Evolutionary conservation across 768 basidiomycete species (phyloP), one percentile per base, ranked within the genome.

Genomic region (Strobilomyces confusus): DNA sequence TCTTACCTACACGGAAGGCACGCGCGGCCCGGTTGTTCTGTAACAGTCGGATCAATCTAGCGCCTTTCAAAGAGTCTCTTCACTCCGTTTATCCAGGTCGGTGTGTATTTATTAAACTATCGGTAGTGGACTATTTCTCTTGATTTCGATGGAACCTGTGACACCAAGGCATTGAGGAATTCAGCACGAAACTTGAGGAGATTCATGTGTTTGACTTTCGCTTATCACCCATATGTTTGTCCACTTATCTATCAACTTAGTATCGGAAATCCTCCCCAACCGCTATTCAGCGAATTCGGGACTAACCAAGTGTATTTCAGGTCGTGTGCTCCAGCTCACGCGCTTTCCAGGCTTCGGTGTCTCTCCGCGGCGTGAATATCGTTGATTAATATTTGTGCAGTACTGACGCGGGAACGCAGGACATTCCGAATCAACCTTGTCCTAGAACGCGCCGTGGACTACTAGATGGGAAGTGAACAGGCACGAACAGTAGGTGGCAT

Each of bases 201-300:
- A 42, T 23, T 26, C 48, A 49, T 49, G 49, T 42, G 49, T 42
- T 22, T 25, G 49, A 8, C 17, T 33, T n/a, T n/a, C 20, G 6
- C 17, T 26, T 33, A n/a, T 7, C 30, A 4, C 29, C 20, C 26
- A 4, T 22, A 29, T 50, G 33, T 30, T 14, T 23, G 29, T 32
- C 37, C 30, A 12, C 22, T 42, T 22, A 33, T 15, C 33, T 20
- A 20, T 26, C 17, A 13, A 33, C 20, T 33, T 7, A 42, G 48
- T 14, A 49, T 56, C 8, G 51, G 12, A 48, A 44, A 48, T 48
- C 46, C 55, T 13, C 23, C 2, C 42, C 50, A 12, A 52, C 41
- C 14, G 55, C 36, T 20, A 32, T 56, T 6, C 46, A 52, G 36
- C 34, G 34, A 20, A 36, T 11, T 13, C 25, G 22, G 37, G 25